Evolutionary conservation across 2,329 filamentous ascomycete species (phyloP).

Genomic region (Penicillium digitatum): DNA sequence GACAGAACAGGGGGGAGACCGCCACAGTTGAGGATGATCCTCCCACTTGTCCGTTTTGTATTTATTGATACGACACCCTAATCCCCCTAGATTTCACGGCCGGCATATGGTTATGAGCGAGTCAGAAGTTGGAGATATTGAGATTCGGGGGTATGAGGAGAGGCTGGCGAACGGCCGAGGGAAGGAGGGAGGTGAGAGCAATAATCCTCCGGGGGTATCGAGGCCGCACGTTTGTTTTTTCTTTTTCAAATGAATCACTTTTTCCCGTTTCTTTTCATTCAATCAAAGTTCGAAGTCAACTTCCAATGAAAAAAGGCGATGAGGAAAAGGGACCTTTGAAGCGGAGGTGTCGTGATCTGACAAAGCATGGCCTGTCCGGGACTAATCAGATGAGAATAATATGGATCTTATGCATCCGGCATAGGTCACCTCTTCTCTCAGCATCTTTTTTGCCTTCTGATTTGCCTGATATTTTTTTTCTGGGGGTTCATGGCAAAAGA

Average conservation of each 20-base stretch:
- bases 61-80: not conserved
- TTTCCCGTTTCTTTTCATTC: not conserved
- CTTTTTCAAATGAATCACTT: not conserved
- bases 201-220: slow-evolving; percentile 4
- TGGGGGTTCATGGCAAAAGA: slow-evolving; percentile 7
- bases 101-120: not conserved
- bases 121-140: not conserved
- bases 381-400: slow-evolving; percentile 14
- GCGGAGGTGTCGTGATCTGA: slow-evolving; percentile 27
- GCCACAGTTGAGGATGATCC: not conserved
- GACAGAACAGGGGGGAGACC: slow-evolving; percentile 6
- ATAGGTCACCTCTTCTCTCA: slow-evolving; percentile 2
- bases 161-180: slow-evolving; percentile 13
- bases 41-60: not conserved
- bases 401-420: slow-evolving; percentile 6
- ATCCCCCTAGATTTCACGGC: not conserved
- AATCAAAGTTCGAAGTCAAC: not conserved
- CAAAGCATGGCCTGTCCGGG: slow-evolving; percentile 25
- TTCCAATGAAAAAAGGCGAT: slow-evolving; percentile 9
- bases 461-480: not conserved
- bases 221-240: not conserved
- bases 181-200: slow-evolving; percentile 8
- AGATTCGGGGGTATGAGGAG: not conserved
- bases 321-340: slow-evolving; percentile 20
- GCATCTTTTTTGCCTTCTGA: not conserved